Evolutionary conservation across 345 rosid species (phyloP), one percentile per base, ranked within the genome.

Genomic region (Triadica sebifera): DNA sequence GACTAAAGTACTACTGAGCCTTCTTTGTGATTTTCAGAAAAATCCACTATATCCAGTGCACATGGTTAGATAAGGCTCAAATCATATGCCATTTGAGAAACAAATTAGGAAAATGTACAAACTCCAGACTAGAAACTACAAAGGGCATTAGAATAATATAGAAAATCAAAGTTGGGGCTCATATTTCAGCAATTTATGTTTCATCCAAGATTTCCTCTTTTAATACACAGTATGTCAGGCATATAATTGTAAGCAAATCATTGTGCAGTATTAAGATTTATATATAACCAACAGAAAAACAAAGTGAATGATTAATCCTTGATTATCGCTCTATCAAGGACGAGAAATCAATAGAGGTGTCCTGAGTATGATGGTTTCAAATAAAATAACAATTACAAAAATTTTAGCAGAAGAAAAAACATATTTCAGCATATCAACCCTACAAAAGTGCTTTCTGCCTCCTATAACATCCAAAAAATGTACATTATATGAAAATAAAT

Each of bases 401-500:
- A 39, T 20, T 71, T 76, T 19, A 29, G 71, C 67, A 29, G 24
- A 72, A 62, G 24, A 68, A 62, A 56, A 76, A 65, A 65, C 74
- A 76, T 65, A 24, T 72, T 70, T 81, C 34, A 50, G 25, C 22
- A 38, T 58, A 38, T 77, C 61, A 67, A 79, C 47, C 77, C 71
- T 70, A 39, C 22, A 71, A 60, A 22, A 43, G 72, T 61, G 47
- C 67, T 76, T 73, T 63, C 75, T 49, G 70, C 79, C 51, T 70
- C 75, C 76, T 19, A 55, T 68, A 71, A 61, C 55, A 51, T 69
- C 45, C 41, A 65, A 77, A 57, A 41, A 73, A 76, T 71, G 80
- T 82, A 80, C 77, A 84, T 58, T 50, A 51, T 62, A 58, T 70
- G 70, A 74, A 63, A 58, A 50, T 52, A 70, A 65, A 25, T 51